Evolutionary conservation across 139 green algal genomes (phyloP), one percentile per base, ranked within the genome.

Genomic region (Diplosphaera chodatii): DNA sequence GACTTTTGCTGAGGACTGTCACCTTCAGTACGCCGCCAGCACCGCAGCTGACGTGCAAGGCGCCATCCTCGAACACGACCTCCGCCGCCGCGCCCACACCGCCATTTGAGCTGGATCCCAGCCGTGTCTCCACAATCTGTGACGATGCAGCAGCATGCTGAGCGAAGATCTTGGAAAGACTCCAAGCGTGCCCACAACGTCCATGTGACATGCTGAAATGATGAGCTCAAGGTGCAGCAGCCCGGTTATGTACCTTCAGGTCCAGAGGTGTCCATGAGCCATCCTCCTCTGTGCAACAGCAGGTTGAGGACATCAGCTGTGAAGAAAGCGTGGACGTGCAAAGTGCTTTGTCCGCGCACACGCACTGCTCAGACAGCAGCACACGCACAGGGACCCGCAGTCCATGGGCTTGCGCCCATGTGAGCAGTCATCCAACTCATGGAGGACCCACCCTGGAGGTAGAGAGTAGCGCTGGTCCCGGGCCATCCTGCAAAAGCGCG

Each of bases 401-500:
- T 23, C 23, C 29, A n/a, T n/a, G 20, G 20, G 10, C 31, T n/a
- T 34, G 20, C 34, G 29, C 25, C 55, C n/a, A 84, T 72, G 77
- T 66, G 56, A 3, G 37, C 10, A 48, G 37, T 13, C 65, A 21
- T 63, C 34, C 20, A 72, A 72, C 28, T 37, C 20, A 29, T 18
- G 18, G 30, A 5, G 8, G 37, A 33, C 25, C 63, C 63, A 40
- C 82, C 76, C 20, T 63, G 55, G 20, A 90, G 29, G 29, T 64
- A 20, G 13, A 96, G 84, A 0, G 27, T 56, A n/a, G 76, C 82
- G 41, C 73, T 77, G 5, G 87, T 94, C 32, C 87, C 85, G 3
- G 93, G 91, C 91, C 88, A 96, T 16, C 83, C 84, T 15, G 84
- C 86, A 83, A 96, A 92, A 16, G 72, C 91, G 8, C 90, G 76